Evolutionary conservation across 805 yeast species (phyloP).

Genomic region (Candida verbasci): DNA sequence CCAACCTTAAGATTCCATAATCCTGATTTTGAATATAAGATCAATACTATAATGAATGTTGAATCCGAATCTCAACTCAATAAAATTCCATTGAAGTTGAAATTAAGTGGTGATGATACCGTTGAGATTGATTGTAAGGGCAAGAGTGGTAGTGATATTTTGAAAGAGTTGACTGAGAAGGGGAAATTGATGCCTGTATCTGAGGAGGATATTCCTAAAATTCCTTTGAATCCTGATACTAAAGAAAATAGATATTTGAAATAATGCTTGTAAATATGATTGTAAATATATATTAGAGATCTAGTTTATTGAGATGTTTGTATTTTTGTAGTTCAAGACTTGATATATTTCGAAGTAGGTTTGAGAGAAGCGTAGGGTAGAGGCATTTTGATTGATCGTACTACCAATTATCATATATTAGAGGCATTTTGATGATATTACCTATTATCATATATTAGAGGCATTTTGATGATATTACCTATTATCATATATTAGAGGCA

Average conservation of each 20-base stretch:
- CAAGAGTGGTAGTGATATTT: slow-evolving; percentile 47
- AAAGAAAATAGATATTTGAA: slow-evolving; percentile 6
- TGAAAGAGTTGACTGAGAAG: slow-evolving; percentile 47
- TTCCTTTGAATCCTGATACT: not conserved
- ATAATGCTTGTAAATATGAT: too few species aligned
- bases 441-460: too few species aligned
- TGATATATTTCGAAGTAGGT: too few species aligned
- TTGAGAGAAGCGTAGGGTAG: too few species aligned
- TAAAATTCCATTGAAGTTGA: slow-evolving; percentile 44
- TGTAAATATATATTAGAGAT: too few species aligned
- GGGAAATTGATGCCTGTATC: not conserved
- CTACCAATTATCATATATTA: too few species aligned
- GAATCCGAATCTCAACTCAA: slow-evolving; percentile 37
- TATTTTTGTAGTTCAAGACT: too few species aligned
- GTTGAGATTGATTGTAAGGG: slow-evolving; percentile 51
- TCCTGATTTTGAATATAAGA: slow-evolving; percentile 60
- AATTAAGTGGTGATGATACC: slow-evolving; percentile 36
- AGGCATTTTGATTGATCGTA: too few species aligned
- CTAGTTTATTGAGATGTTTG: too few species aligned
- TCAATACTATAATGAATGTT: slow-evolving; percentile 47
- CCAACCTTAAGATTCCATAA: slow-evolving; percentile 82
- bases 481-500: too few species aligned
- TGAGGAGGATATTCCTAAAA: slow-evolving; percentile 34
- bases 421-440: too few species aligned
- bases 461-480: too few species aligned